These are phyloP conservation scores for Globisporangium nodosum DNA, from an alignment of 352 stramenopile species.

Conservation along the genomic window DNA sequence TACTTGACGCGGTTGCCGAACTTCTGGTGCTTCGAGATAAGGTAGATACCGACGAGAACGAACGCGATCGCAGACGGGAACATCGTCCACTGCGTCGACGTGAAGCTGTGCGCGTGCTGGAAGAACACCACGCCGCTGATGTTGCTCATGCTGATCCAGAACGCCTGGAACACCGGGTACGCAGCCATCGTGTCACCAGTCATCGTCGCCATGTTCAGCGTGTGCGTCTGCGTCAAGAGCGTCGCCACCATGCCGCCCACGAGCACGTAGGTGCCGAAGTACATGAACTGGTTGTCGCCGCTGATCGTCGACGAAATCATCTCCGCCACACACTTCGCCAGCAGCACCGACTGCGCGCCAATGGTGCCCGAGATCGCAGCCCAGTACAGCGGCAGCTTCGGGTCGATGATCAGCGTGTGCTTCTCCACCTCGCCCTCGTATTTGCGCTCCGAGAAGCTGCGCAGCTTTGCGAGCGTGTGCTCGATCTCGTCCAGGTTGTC, in stretches of 20 bases:
- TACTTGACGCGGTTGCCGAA: conserved; percentile 88
- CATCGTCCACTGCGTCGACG: conserved; percentile 74
- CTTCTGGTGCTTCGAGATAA: conserved; percentile 86
- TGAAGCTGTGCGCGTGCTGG: conserved; percentile 82
- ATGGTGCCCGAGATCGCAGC: conserved; percentile 81
- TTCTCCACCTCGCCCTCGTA: conserved; percentile 76
- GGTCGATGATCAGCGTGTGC: conserved; percentile 81
- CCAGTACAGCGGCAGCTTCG: conserved; percentile 84
- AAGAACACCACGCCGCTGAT: conserved; percentile 86
- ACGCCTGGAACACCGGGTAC: conserved; percentile 84
- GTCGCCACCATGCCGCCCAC: conserved; percentile 66
- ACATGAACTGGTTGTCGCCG: conserved; percentile 83
- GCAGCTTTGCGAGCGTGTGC: conserved; percentile 24
- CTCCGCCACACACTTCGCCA: conserved; percentile 83
- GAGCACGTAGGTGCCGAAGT: conserved; percentile 82
- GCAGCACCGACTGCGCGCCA: conserved; percentile 74
- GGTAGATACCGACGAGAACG: conserved; percentile 70
- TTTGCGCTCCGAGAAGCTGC: conserved; percentile 40
- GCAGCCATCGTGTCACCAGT: conserved; percentile 80
- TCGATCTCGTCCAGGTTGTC: conserved; percentile 56
- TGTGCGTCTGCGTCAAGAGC: conserved; percentile 81
- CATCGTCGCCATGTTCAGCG: conserved; percentile 84
- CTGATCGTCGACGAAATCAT: conserved; percentile 78
- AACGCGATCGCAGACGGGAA: conserved; percentile 68
- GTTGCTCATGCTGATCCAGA: conserved; percentile 88